A percentile compares a stretch with the other conserved stretches of the same genome.
Evolutionary conservation across 2,329 filamentous ascomycete genomes (phyloP).

Genomic region (Penicillium thymicola): DNA sequence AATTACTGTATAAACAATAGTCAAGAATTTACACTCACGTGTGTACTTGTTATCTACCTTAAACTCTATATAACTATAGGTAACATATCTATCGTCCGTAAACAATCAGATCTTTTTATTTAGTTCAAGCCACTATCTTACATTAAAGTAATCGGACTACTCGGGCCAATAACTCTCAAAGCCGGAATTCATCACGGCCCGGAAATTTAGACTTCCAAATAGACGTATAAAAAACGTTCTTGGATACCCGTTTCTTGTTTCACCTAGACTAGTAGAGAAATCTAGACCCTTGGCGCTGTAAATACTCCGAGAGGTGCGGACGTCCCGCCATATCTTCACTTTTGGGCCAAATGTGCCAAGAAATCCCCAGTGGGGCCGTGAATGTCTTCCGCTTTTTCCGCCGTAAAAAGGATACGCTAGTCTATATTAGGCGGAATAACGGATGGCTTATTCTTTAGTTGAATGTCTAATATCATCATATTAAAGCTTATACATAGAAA

Average conservation of each 20-base stretch:
- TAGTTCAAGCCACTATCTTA: background rate
- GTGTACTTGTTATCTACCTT: no score
- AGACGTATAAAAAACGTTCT: no score
- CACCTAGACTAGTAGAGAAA: no score
- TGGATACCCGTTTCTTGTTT: background rate
- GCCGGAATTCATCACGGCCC: background rate
- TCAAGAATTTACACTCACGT: background rate
- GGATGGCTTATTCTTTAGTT: background rate
- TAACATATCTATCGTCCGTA: background rate
- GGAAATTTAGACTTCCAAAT: background rate
- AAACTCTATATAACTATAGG: background rate
- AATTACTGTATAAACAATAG: background rate
- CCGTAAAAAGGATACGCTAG: background rate
- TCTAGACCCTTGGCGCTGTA: background rate
- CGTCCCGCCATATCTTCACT: background rate
- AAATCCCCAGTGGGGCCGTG: background rate
- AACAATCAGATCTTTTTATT: background rate
- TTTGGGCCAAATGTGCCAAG: background rate
- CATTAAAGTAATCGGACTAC: background rate
- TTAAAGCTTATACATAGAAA: background rate
- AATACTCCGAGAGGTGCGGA: background rate
- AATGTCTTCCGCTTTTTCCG: background rate
- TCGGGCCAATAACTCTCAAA: background rate
- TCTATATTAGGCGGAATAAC: background rate
- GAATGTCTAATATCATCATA: background rate